These are phyloP conservation scores for Pelargonium cotyledonis DNA, from an alignment of 441 rosid genomes.

Conservation along the genomic window DNA sequence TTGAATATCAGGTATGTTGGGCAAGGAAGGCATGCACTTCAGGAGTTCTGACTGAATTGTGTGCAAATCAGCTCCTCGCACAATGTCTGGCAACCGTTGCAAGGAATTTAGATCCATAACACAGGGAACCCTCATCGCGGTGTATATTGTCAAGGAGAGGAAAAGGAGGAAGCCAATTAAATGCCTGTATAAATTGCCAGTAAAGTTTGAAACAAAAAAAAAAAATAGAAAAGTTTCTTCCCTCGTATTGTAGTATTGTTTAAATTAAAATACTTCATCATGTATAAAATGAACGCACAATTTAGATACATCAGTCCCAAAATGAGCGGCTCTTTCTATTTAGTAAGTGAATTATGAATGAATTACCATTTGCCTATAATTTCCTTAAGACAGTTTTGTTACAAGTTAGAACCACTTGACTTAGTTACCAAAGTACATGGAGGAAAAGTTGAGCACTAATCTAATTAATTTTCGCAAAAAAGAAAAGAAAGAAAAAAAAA, in stretches of 20 bases:
- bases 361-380: too few species aligned
- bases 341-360: too few species aligned
- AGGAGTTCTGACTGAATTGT: constrained; percentile 30
- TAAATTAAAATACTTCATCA: background rate
- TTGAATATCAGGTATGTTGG: constrained; percentile 35
- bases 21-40: constrained; percentile 33
- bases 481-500: too few species aligned
- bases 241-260: background rate
- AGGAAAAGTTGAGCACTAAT: too few species aligned
- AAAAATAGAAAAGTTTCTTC: background rate
- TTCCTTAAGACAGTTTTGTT: too few species aligned
- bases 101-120: constrained; percentile 72
- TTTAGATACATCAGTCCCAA: too few species aligned
- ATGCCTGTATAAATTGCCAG: constrained; percentile 54
- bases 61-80: constrained; percentile 32
- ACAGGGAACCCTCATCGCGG: constrained; percentile 66
- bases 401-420: too few species aligned
- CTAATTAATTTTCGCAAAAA: too few species aligned
- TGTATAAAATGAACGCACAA: too few species aligned
- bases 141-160: constrained; percentile 75
- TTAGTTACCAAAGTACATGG: too few species aligned
- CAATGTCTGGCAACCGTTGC: constrained; percentile 36
- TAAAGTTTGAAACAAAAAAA: background rate
- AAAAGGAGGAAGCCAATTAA: constrained; percentile 90
- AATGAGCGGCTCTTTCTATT: too few species aligned